Evolutionary conservation across 2,329 filamentous ascomycete genomes (phyloP), one percentile per base, ranked within the genome.

Genomic region (Lasiodiplodia hormozganensis): DNA sequence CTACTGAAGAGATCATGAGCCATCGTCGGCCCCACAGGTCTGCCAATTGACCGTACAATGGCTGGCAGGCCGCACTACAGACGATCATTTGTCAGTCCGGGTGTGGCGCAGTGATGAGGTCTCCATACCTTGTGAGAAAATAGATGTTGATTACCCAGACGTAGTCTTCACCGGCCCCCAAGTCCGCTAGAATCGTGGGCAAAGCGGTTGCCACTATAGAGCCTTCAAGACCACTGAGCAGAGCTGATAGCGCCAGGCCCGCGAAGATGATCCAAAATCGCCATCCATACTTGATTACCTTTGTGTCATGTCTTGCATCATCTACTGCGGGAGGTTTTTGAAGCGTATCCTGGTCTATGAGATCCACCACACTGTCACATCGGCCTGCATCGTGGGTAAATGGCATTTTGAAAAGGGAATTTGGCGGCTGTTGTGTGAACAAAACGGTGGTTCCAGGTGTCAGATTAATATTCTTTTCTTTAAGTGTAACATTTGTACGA

Each of bases 21-120:
- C 69, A 81, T 25, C 83, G 79, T 1, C 86, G 80, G 3, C 87
- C 86, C 70, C 84, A 88, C n/a, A 88, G 79, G 65, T 87, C 81
- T 16, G 82, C 79, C 0, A 85, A 70, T 70, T 87, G 84, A 0
- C 84, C 85, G 53, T 83, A 83, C 0, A 87, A 70, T 0, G 86
- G 86, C 62, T 85, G 85, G 2, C 86, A 76, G 1, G 82, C 81
- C 0, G 83, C 82, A 36, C 54, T 52, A 21, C 11, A 2, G 3
- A 16, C 6, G 0, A 28, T 3, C n/a, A 8, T 47, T 38, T 11
- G 25, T 57, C 25, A 21, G 38, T 12, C 8, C 12, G 25, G 1
- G 18, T n/a, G 4, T 34, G n/a, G 16, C 0, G 25, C 7, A 14
- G 16, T 4, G 25, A 34, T 1, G 11, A n/a, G 7, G 16, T 4